phyloP scores from a whole-genome alignment of 1,139 yeast genomes.

The Insectozyma bohioensis region DNA sequence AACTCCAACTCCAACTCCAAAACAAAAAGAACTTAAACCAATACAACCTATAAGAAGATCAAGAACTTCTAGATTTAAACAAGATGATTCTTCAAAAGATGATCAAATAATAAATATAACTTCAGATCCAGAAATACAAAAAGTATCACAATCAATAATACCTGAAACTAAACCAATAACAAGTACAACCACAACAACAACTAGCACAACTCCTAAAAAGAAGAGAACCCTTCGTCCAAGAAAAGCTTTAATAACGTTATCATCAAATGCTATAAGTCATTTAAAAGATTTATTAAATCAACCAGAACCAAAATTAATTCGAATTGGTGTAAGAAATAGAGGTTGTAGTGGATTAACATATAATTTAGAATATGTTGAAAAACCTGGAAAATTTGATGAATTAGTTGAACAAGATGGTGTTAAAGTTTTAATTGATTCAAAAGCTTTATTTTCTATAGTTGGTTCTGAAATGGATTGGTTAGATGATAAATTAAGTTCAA shows the following conservation, averaged over 20 bases:
- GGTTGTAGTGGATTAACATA: conserved; percentile 97
- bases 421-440: conserved; percentile 88
- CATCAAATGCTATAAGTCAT: conserved; percentile 73
- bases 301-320: conserved; percentile 84
- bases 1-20: conserved; percentile 7
- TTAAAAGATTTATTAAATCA: conserved; percentile 64
- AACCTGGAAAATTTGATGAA: conserved; percentile 94
- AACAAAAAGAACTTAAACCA: conserved; percentile 1
- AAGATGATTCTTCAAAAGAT: conserved; percentile 13
- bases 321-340: conserved; percentile 92
- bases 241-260: conserved; percentile 81
- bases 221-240: conserved; percentile 73
- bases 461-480: conserved; percentile 99
- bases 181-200: conserved; percentile 10
- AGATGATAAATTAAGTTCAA: conserved; percentile 84
- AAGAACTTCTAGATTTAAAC: conserved; percentile 37
- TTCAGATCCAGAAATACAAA: conserved; percentile 13
- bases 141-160: conserved; percentile 11
- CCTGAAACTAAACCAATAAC: conserved; percentile 8
- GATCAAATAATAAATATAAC: conserved; percentile 13
- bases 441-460: conserved; percentile 90
- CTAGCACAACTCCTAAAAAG: conserved; percentile 22
- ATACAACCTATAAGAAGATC: conserved; percentile 31
- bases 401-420: conserved; percentile 91
- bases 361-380: conserved; percentile 82